Percentiles rank a stretch among this genome's conserved stretches.
Evolutionary conservation across 306 rosid species (phyloP).

Genomic region (Citrullus amarus): DNA sequence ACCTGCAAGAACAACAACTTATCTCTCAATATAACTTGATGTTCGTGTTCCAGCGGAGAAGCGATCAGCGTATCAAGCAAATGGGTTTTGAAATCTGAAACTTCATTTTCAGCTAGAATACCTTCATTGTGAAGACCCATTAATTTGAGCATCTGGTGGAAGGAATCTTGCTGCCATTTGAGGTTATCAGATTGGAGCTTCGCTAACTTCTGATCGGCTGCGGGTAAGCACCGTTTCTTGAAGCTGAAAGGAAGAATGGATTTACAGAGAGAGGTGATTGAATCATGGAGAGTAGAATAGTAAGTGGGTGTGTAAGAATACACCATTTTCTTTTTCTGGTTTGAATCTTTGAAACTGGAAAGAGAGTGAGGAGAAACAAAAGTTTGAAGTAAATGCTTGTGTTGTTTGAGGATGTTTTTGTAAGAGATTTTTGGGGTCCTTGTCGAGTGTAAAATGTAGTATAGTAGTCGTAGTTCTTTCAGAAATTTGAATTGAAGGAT

Average conservation of each 20-base stretch:
- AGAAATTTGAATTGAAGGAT: not conserved
- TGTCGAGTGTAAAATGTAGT: not conserved
- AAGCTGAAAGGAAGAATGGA: conserved; percentile 72
- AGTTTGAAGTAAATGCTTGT: not conserved
- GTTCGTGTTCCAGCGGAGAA: conserved; percentile 56
- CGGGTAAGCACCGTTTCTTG: conserved; percentile 47
- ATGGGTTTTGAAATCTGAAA: conserved; percentile 52
- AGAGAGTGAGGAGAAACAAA: not conserved
- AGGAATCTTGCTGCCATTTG: conserved; percentile 96
- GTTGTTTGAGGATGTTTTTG: not conserved
- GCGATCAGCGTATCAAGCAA: conserved; percentile 69
- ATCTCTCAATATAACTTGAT: conserved; percentile 51
- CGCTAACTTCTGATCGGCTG: conserved; percentile 38
- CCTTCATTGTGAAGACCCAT: conserved; percentile 95
- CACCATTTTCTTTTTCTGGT: conserved; percentile 38
- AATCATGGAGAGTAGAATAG: conserved; percentile 84
- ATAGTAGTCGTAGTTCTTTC: not conserved
- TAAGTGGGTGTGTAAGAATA: conserved; percentile 73
- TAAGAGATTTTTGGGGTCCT: conserved; percentile 1
- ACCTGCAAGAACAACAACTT: conserved; percentile 85
- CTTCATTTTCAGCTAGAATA: conserved; percentile 54
- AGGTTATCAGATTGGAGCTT: conserved; percentile 76
- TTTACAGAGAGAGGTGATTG: conserved; percentile 70
- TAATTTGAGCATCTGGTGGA: conserved; percentile 72
- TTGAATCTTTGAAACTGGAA: not conserved